Percentiles rank a stretch among this genome's conserved stretches.
phyloP scores from a whole-genome alignment of 257 asterid genomes.

The Jacaranda mimosifolia region DNA sequence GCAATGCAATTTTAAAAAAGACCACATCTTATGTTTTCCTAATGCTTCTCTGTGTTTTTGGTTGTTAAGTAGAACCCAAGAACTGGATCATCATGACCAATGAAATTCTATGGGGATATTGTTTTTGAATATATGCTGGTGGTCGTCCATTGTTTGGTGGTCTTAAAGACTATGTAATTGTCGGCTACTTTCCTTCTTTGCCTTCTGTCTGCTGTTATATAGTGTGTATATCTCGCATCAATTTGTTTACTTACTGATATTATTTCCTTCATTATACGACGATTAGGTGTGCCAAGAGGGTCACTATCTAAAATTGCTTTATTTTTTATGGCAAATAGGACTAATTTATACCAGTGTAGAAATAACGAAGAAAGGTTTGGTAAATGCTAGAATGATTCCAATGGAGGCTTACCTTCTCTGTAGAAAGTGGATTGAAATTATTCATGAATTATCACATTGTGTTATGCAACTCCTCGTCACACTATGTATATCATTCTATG shows the following conservation, averaged over 20 bases:
- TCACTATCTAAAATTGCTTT: too few relatives aligned
- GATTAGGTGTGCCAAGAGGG: neutral
- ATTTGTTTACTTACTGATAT: neutral
- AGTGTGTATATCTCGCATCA: slow-evolving; percentile 15
- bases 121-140: slow-evolving; percentile 31
- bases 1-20: slow-evolving; percentile 38
- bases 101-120: slow-evolving; percentile 32
- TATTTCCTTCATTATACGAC: neutral
- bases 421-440: too few relatives aligned
- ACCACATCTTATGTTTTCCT: slow-evolving; percentile 38
- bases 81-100: slow-evolving; percentile 18
- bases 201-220: neutral
- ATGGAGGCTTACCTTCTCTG: too few relatives aligned
- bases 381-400: too few relatives aligned
- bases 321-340: too few relatives aligned
- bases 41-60: slow-evolving; percentile 33
- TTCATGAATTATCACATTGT: too few relatives aligned
- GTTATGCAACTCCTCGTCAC: too few relatives aligned
- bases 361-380: too few relatives aligned
- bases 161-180: slow-evolving; percentile 27
- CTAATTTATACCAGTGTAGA: too few relatives aligned
- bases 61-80: slow-evolving; percentile 31
- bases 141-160: slow-evolving; percentile 24
- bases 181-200: neutral
- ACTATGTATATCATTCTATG: too few relatives aligned